phyloP scores from a whole-genome alignment of 2,329 filamentous ascomycete genomes.

The Fusarium illudens region DNA sequence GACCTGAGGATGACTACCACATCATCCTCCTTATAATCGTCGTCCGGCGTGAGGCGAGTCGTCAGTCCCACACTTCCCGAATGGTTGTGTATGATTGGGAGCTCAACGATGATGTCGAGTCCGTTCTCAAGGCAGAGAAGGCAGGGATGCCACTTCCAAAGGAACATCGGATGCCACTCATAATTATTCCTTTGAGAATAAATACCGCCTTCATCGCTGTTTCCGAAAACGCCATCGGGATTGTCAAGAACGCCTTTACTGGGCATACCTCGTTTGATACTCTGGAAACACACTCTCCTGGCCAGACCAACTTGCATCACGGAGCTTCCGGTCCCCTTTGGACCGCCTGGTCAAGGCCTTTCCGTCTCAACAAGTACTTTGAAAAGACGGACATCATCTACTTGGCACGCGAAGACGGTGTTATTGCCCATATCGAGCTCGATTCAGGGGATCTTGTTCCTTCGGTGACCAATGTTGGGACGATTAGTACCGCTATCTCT shows the following conservation, averaged over 20 bases:
- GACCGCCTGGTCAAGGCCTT: constrained; percentile 85
- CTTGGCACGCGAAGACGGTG: constrained; percentile 86
- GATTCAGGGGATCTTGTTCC: constrained; percentile 64
- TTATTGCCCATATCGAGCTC: constrained; percentile 77
- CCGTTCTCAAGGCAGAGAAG: constrained; percentile 57
- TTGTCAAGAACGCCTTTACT: constrained; percentile 64
- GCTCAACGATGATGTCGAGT: constrained; percentile 56
- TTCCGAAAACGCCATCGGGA: constrained; percentile 65
- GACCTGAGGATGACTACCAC: constrained; percentile 69
- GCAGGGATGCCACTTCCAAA: constrained; percentile 60
- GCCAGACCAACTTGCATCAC: constrained; percentile 56
- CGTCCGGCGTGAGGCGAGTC: constrained; percentile 51
- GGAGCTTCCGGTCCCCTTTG: constrained; percentile 68
- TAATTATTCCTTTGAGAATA: constrained; percentile 77
- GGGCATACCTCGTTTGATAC: constrained; percentile 58
- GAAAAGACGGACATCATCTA: constrained; percentile 80
- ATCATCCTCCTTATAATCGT: constrained; percentile 79
- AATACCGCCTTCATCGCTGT: constrained; percentile 76
- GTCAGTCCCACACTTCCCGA: constrained; percentile 48
- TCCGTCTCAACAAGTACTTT: constrained; percentile 70
- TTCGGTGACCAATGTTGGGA: constrained; percentile 67
- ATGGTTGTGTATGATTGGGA: constrained; percentile 71
- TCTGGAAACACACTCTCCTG: constrained; percentile 53
- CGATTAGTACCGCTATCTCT: constrained; percentile 76
- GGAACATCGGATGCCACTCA: constrained; percentile 67